Evolutionary conservation across 345 rosid species (phyloP), one percentile per base, ranked within the genome.

Genomic region (Psidium guajava): DNA sequence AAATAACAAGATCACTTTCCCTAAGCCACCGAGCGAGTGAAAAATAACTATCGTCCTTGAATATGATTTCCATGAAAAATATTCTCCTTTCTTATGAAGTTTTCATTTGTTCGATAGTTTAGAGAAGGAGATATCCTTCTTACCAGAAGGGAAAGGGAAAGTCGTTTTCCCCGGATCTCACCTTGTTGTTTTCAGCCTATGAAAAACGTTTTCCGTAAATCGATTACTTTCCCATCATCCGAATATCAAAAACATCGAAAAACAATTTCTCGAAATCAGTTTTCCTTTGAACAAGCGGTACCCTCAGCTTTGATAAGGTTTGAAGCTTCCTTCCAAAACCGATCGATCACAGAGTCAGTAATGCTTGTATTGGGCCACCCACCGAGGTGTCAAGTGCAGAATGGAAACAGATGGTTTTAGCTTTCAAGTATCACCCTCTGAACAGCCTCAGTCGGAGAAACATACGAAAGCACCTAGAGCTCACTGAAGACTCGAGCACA

Each of bases 121-220:
- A 69, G 18, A 36, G 77, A 32, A 36, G 32, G 74, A 1, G 0
- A 1, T 61, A 7, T 27, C 28, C 15, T 27, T 61, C 20, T 61
- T 15, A 15, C 20, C 20, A 14, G 18, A 13, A 61, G 11, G 6
- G 18, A 16, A 61, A 15, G 22, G 28, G n/a, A n/a, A n/a, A n/a
- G n/a, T n/a, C 0, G 0, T 28, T 15, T 36, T 28, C 11, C 2
- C 2, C 11, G 1, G 28, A 54, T 69, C 77, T 69, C 36, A 36
- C 5, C 6, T 2, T 1, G 25, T 15, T 61, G 74, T 21, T 69
- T 8, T 69, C 22, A 18, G 5, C 36, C 47, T 0, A 61, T 18
- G 3, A 9, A 64, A 64, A 69, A 36, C 0, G 0, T 18, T 32
- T 28, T 8, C 6, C 11, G 1, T 32, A 16, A 5, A 0, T 32